A percentile compares a stretch with the other conserved stretches of the same genome.
phyloP scores from a whole-genome alignment of 1,284 basidiomycete genomes.

The Vanrija sp. region DNA sequence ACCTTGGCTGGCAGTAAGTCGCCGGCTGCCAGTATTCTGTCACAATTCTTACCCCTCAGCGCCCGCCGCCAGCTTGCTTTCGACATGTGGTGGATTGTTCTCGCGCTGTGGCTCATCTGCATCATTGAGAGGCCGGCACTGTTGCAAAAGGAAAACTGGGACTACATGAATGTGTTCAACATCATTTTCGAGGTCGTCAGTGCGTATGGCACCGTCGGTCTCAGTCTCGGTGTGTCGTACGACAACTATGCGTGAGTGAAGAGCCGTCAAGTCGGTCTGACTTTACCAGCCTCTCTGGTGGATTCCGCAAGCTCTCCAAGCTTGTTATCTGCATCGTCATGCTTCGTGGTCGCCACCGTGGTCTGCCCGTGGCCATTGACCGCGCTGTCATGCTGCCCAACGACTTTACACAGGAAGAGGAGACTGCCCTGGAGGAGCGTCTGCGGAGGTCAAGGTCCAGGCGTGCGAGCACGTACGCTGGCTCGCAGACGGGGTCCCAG shows the following conservation, averaged over 20 bases:
- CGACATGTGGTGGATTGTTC: slow-evolving; percentile 85
- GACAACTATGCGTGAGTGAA: slow-evolving; percentile 42
- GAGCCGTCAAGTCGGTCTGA: not conserved
- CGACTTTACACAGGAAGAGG: slow-evolving; percentile 43
- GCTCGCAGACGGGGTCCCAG: slow-evolving; percentile 1
- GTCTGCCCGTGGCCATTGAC: slow-evolving; percentile 45
- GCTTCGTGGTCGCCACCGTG: slow-evolving; percentile 43
- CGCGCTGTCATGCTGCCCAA: slow-evolving; percentile 49
- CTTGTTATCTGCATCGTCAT: slow-evolving; percentile 41
- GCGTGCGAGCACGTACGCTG: slow-evolving; percentile 1
- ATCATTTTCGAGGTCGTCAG: slow-evolving; percentile 62
- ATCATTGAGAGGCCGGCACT: slow-evolving; percentile 74
- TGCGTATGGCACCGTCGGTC: slow-evolving; percentile 85
- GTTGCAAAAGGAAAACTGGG: slow-evolving; percentile 54
- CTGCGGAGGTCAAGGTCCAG: slow-evolving; percentile 13
- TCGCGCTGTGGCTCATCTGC: slow-evolving; percentile 74
- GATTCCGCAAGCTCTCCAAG: slow-evolving; percentile 39
- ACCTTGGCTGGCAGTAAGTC: slow-evolving; percentile 48
- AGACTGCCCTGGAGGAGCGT: slow-evolving; percentile 35
- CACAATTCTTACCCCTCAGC: slow-evolving; percentile 17
- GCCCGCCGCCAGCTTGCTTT: slow-evolving; percentile 83
- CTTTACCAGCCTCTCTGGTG: slow-evolving; percentile 22
- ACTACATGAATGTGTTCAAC: slow-evolving; percentile 76
- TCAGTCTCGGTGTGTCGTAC: slow-evolving; percentile 70
- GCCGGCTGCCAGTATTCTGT: not conserved